Base-by-base conservation (phyloP, 2,329 filamentous ascomycete genomes). In the Hypoxylon sp. region DNA sequence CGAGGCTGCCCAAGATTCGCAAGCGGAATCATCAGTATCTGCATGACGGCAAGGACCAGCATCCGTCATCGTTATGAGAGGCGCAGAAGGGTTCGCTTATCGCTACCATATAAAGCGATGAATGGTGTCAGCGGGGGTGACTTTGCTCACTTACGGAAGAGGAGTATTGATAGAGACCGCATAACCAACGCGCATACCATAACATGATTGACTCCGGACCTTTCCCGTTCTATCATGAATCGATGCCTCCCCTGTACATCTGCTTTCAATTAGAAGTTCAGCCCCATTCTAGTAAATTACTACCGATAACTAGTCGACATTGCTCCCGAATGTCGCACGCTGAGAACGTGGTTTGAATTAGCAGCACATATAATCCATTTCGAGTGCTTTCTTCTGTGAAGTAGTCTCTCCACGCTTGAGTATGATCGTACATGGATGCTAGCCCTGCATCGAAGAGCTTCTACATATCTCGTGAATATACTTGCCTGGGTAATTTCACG, bases 391-490 rank as follows among this genome's bases (percentile, higher is more conserved):
- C 61, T 68, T 5, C 68, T 65, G 45, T 64, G 38, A 22, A 68
- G 52, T 42, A 68, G 22, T 28, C 51, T 65, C 4, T 0, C 2
- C 6, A 59, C 59, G 2, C 1, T 1, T 11, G 2, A 0, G 8
- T n/a, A n/a, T 6, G 22, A n/a, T 64, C 67, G n/a, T 64, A 65
- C 2, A 55, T 61, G n/a, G 67, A 70, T n/a, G 65, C 61, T n/a
- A 61, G 20, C 3, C 61, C 55, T 30, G 48, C 24, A 30, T 68
- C 58, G 16, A 68, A 70, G 9, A 68, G 54, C 36, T 30, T 45
- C 20, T 53, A 61, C 11, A 68, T n/a, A 6, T 68, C 54, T 4
- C 46, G 14, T 4, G 51, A 38, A 11, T 38, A 33, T 32, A 45
- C 54, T 0, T 3, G 0, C 2, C 1, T 2, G 8, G 22, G 9